Conservation (phyloP, 176 grass and related monocot species). For the Phyllostachys edulis region DNA sequence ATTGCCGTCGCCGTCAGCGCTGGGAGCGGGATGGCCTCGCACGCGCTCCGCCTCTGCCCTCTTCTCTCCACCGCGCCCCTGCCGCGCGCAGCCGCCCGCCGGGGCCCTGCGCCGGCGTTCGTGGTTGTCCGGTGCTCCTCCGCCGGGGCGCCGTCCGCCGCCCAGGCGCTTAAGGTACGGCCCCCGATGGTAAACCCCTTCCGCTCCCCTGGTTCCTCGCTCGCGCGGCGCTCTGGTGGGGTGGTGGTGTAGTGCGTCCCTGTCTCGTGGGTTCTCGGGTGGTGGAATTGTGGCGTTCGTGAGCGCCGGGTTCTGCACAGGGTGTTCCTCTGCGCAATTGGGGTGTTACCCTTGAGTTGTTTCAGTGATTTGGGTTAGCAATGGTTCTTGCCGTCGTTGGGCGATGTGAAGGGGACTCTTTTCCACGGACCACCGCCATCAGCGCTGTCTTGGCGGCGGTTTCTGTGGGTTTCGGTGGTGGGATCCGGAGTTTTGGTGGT, state of each 20-base stretch:
- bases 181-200: neutral
- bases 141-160: constrained; percentile 35
- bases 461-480: neutral
- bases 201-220: neutral
- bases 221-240: neutral
- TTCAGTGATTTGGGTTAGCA: neutral
- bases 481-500: neutral
- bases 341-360: neutral
- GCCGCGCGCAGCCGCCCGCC: neutral
- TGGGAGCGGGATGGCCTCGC: constrained; percentile 22
- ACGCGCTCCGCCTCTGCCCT: constrained; percentile 34
- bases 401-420: neutral
- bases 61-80: constrained; percentile 19
- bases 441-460: neutral
- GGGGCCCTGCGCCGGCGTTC: neutral
- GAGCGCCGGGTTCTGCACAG: neutral
- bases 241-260: neutral
- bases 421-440: neutral
- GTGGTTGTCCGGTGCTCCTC: constrained; percentile 44
- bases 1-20: neutral
- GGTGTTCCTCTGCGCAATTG: neutral
- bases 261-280: neutral
- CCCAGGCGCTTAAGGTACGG: constrained; percentile 57
- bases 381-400: neutral
- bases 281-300: neutral